Evolutionary conservation across 2,329 filamentous ascomycete genomes (phyloP).

Genomic region (Cercospora zeae-maydis): DNA sequence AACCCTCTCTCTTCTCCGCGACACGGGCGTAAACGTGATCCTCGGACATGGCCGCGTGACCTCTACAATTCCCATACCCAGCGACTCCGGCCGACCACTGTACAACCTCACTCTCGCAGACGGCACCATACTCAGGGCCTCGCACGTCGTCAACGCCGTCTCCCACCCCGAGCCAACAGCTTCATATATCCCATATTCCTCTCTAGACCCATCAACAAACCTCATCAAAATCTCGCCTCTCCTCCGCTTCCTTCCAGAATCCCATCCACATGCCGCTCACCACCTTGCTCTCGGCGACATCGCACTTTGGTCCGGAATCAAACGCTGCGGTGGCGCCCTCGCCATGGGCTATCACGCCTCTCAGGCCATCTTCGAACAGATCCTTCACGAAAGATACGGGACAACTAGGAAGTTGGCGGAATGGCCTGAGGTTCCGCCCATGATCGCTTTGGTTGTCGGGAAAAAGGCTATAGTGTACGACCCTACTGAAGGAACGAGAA

Average conservation of each 20-base stretch:
- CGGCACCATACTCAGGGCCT: slow-evolving; percentile 57
- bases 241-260: slow-evolving; percentile 53
- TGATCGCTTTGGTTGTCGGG: slow-evolving; percentile 19
- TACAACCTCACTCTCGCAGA: slow-evolving; percentile 57
- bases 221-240: slow-evolving; percentile 61
- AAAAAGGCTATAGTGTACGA: slow-evolving; percentile 18
- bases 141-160: slow-evolving; percentile 66
- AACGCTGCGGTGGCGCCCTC: slow-evolving; percentile 73
- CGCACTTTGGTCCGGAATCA: slow-evolving; percentile 70
- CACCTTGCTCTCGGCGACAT: slow-evolving; percentile 72
- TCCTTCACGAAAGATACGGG: slow-evolving; percentile 44
- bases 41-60: slow-evolving; percentile 56
- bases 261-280: slow-evolving; percentile 52
- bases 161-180: slow-evolving; percentile 62
- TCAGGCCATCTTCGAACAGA: slow-evolving; percentile 63
- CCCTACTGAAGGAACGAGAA: slow-evolving; percentile 10
- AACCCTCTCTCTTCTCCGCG: slow-evolving; percentile 55
- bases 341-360: slow-evolving; percentile 66
- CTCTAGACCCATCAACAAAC: slow-evolving; percentile 58
- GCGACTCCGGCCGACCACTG: slow-evolving; percentile 4
- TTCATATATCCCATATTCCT: slow-evolving; percentile 56
- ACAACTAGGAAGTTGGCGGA: slow-evolving; percentile 4
- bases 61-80: slow-evolving; percentile 44
- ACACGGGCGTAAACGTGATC: slow-evolving; percentile 63
- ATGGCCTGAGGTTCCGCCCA: slow-evolving; percentile 13